phyloP scores from a whole-genome alignment of 169 alveolate genomes.

The Plasmodium vivax region DNA sequence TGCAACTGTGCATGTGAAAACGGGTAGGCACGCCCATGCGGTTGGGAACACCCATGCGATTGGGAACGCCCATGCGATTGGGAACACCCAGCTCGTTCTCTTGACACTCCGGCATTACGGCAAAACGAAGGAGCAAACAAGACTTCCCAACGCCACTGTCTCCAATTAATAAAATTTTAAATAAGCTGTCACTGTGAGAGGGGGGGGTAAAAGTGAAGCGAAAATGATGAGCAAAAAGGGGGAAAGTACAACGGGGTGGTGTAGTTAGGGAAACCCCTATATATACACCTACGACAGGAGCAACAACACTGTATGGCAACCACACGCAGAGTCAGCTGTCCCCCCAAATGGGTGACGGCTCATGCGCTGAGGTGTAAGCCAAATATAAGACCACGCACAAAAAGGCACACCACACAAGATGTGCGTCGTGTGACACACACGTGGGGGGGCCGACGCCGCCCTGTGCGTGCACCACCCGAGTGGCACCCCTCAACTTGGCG shows the following conservation, averaged over 20 bases:
- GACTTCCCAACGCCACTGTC: slow-evolving; percentile 99
- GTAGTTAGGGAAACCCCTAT: neutral
- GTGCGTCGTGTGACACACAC: neutral
- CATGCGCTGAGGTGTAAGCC: neutral
- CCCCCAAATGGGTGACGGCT: neutral
- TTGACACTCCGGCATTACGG: slow-evolving; percentile 85
- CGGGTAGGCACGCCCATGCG: too few species aligned
- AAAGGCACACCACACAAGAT: neutral
- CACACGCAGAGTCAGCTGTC: neutral
- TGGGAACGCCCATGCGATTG: neutral
- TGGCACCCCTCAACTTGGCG: neutral
- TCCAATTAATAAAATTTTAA: slow-evolving; percentile 97
- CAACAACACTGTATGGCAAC: too few species aligned
- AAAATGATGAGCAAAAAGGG: neutral
- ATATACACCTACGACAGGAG: neutral
- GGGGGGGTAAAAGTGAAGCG: neutral
- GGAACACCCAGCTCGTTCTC: neutral
- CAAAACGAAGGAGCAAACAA: slow-evolving; percentile 95
- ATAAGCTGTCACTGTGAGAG: slow-evolving; percentile 90
- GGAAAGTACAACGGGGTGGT: neutral
- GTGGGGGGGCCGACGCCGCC: neutral
- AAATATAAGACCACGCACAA: neutral
- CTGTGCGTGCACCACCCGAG: neutral
- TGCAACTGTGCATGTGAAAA: neutral
- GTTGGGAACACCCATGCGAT: too few species aligned